Conservation (phyloP, 345 rosid genomes). For the Gynandropsis gynandra region DNA sequence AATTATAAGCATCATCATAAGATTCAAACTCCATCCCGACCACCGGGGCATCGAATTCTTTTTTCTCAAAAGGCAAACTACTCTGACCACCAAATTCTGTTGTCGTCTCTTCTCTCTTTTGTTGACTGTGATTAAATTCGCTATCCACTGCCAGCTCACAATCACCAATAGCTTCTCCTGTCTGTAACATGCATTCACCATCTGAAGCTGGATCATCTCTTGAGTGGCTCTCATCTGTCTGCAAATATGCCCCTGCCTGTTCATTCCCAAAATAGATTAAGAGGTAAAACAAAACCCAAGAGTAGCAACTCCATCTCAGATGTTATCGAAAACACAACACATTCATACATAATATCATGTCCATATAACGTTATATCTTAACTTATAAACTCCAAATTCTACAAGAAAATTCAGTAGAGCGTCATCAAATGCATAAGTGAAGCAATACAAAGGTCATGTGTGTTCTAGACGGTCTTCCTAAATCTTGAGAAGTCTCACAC, state of each 20-base stretch:
- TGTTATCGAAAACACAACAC: too few relatives aligned
- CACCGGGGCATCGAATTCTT: constrained; percentile 59
- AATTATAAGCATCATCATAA: constrained; percentile 73
- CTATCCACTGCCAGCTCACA: constrained; percentile 35
- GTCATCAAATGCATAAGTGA: too few relatives aligned
- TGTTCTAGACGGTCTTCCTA: neutral
- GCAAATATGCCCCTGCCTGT: constrained; percentile 22
- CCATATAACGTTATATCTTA: too few relatives aligned
- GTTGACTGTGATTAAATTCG: constrained; percentile 21
- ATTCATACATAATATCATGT: too few relatives aligned
- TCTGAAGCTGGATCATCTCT: constrained; percentile 30
- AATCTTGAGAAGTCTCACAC: constrained; percentile 6
- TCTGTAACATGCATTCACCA: constrained; percentile 17
- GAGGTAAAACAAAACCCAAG: neutral
- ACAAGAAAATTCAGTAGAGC: too few relatives aligned
- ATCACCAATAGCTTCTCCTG: constrained; percentile 31
- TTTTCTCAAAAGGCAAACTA: constrained; percentile 31
- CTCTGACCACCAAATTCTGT: constrained; percentile 29
- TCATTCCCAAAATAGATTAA: neutral
- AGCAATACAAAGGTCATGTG: too few relatives aligned
- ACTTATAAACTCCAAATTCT: too few relatives aligned
- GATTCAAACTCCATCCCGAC: constrained; percentile 84
- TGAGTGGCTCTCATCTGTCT: constrained; percentile 32
- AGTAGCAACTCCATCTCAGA: too few relatives aligned
- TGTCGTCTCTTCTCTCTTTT: constrained; percentile 22